Conservation (phyloP, 768 basidiomycete genomes). For the Leccinum pellstonianum region DNA sequence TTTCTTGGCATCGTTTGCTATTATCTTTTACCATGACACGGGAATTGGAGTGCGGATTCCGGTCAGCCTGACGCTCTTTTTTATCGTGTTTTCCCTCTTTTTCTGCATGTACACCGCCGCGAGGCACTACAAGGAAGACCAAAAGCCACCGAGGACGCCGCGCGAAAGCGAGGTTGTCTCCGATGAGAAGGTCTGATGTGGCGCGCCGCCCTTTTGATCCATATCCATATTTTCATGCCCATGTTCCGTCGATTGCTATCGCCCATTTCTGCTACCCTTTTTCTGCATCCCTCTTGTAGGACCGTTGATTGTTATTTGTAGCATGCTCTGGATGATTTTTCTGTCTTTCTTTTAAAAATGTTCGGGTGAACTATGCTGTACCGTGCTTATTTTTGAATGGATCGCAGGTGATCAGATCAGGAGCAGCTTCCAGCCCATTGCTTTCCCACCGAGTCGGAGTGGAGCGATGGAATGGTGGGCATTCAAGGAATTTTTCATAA, state of each 20-base stretch:
- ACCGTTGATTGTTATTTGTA: background rate
- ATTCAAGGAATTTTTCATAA: too few species aligned
- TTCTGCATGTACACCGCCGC: conserved; percentile 32
- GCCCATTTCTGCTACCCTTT: background rate
- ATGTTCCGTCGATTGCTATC: background rate
- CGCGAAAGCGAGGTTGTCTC: background rate
- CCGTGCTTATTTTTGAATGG: conserved; percentile 5
- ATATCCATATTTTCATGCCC: background rate
- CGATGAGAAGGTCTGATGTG: conserved; percentile 4
- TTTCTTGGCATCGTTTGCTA: conserved; percentile 33
- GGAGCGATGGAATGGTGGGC: background rate
- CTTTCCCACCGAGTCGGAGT: too few species aligned
- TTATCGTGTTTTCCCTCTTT: conserved; percentile 24
- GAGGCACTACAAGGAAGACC: conserved; percentile 18
- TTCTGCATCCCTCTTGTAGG: background rate
- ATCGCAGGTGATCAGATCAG: background rate
- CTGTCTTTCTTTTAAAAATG: background rate
- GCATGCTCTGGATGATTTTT: background rate
- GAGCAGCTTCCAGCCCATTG: too few species aligned
- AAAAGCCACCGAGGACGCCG: background rate
- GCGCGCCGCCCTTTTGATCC: background rate
- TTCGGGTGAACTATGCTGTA: conserved; percentile 5
- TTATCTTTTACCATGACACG: conserved; percentile 31
- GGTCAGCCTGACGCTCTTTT: conserved; percentile 23
- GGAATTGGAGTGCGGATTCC: conserved; percentile 27